Percentiles rank a stretch among this genome's conserved stretches.
phyloP scores from a whole-genome alignment of 805 yeast species.

The Tetrapisispora phaffii region DNA sequence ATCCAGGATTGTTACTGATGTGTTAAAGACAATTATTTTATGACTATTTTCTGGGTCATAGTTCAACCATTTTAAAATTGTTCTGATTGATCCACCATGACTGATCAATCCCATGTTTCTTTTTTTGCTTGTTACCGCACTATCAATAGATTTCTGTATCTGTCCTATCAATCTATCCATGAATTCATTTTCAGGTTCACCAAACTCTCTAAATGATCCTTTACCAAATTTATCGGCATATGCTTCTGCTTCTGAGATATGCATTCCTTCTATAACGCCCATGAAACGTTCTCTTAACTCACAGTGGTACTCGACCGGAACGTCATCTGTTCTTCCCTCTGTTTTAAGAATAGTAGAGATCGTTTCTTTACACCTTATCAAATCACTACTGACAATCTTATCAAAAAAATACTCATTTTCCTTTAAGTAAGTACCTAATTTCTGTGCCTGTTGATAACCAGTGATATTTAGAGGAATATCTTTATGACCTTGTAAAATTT shows the following conservation, averaged over 20 bases:
- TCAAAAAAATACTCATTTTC: slow-evolving; percentile 31
- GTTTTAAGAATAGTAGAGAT: slow-evolving; percentile 32
- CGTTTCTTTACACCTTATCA: slow-evolving; percentile 53
- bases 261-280: slow-evolving; percentile 77
- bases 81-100: slow-evolving; percentile 76
- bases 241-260: slow-evolving; percentile 48
- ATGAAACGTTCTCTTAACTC: slow-evolving; percentile 61
- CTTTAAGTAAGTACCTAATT: slow-evolving; percentile 36
- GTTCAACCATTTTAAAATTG: slow-evolving; percentile 44
- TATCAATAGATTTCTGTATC: slow-evolving; percentile 36
- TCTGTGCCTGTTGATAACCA: slow-evolving; percentile 52
- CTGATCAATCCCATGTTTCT: slow-evolving; percentile 54
- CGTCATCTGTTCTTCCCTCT: not conserved
- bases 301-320: slow-evolving; percentile 28
- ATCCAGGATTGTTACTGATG: slow-evolving; percentile 63
- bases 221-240: slow-evolving; percentile 45
- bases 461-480: slow-evolving; percentile 53
- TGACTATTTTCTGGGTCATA: slow-evolving; percentile 34
- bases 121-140: slow-evolving; percentile 20
- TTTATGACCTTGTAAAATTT: slow-evolving; percentile 69
- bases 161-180: slow-evolving; percentile 39
- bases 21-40: slow-evolving; percentile 55
- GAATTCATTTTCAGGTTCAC: slow-evolving; percentile 46
- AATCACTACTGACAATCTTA: slow-evolving; percentile 33
- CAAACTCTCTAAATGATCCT: slow-evolving; percentile 48